Evolutionary conservation across 116 monocot species (phyloP), one percentile per base, ranked within the genome.

Genomic region (Posidonia oceanica): DNA sequence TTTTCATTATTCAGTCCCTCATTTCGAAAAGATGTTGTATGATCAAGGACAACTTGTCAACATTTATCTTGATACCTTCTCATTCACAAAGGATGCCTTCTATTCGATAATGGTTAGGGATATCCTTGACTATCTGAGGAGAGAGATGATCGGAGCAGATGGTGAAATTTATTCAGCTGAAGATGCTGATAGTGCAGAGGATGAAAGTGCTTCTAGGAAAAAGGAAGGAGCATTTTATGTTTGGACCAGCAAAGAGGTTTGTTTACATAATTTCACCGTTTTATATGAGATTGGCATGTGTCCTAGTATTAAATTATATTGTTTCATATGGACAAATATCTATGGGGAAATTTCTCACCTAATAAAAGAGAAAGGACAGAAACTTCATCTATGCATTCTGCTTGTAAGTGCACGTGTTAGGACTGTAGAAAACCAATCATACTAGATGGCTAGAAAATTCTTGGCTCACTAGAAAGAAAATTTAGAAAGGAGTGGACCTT

Each of bases 11-110:
- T 76, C 82, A 95, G 95, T 95, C 69, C 95, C 95, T 52, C 95
- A 95, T 85, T 95, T 95, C 77, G 95, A 95, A 71, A 95, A 95
- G 83, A 95, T 95, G 95, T 63, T 95, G 70, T 95, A 95, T 57
- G 95, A 95, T 72, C 95, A 95, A 74, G 91, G 84, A 15, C 95
- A 95, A 73, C 80, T 91, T 67, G 84, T 68, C 52, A 86, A 91
- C 84, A 77, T 72, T 65, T 95, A 88, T 73, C 53, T 95, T 64
- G 91, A 91, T 80, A 73, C 86, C 39, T 95, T 86, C 72, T 60
- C 75, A 40, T 70, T 83, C 41, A 91, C 91, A 48, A 82, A 75
- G 74, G 94, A 95, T 64, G 61, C 38, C 29, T 83, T 83, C 59
- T 95, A 88, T 72, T 78, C 86, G 40, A 77, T 74, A 56, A 75